These are phyloP conservation scores for Ophiostoma sp. DNA, from an alignment of 2,329 filamentous ascomycete species.

Conservation along the genomic window DNA sequence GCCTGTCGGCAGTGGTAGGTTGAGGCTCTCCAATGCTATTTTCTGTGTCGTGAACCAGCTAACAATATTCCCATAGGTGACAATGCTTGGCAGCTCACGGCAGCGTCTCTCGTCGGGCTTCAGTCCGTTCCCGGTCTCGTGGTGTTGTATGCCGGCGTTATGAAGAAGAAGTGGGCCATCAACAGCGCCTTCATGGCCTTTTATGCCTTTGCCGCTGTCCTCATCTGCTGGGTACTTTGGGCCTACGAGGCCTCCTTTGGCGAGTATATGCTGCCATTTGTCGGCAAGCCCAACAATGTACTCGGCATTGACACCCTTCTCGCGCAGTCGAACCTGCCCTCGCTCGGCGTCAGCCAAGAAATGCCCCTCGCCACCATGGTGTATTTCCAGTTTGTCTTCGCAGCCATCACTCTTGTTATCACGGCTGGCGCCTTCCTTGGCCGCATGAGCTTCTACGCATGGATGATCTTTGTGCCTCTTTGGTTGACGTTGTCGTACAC, in stretches of 20 bases:
- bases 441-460: slow-evolving; percentile 52
- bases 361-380: slow-evolving; percentile 52
- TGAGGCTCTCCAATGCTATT: not conserved
- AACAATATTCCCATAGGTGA: slow-evolving; percentile 39
- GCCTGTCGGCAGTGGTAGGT: slow-evolving; percentile 22
- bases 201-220: slow-evolving; percentile 49
- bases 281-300: slow-evolving; percentile 48
- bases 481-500: slow-evolving; percentile 45
- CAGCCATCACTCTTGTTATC: slow-evolving; percentile 51
- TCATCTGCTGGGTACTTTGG: slow-evolving; percentile 53
- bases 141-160: slow-evolving; percentile 50
- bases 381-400: slow-evolving; percentile 56
- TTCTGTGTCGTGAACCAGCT: not conserved
- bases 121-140: slow-evolving; percentile 52
- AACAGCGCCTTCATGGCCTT: slow-evolving; percentile 54
- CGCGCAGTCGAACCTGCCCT: slow-evolving; percentile 44
- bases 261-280: slow-evolving; percentile 51
- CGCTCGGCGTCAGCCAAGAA: slow-evolving; percentile 42
- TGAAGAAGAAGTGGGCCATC: slow-evolving; percentile 51
- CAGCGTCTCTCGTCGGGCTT: slow-evolving; percentile 49
- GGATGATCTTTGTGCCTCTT: slow-evolving; percentile 54
- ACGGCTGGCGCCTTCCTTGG: slow-evolving; percentile 49
- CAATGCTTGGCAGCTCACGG: slow-evolving; percentile 55
- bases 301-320: slow-evolving; percentile 48
- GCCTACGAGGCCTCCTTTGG: slow-evolving; percentile 52